Conservation (phyloP, 2,329 filamentous ascomycete genomes). For the Phialemonium atrogriseum region DNA sequence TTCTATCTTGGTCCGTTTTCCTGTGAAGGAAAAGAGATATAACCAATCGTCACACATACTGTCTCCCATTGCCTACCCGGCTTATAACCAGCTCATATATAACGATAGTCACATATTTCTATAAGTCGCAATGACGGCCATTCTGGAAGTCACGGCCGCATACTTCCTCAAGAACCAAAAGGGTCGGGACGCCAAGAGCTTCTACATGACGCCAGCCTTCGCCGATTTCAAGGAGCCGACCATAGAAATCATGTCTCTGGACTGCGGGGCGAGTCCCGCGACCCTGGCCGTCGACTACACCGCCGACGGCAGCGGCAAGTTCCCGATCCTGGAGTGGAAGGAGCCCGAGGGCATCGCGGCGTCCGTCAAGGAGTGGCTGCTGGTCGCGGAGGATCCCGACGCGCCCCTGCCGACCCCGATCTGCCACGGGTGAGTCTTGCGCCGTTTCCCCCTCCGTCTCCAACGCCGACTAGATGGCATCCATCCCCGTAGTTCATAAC, state of each 20-base stretch:
- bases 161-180: slow-evolving; percentile 30
- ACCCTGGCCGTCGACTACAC: slow-evolving; percentile 28
- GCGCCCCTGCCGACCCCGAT: slow-evolving; percentile 33
- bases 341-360: slow-evolving; percentile 16
- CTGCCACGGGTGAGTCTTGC: slow-evolving; percentile 34
- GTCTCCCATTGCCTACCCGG: no score
- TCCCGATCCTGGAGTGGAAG: slow-evolving; percentile 33
- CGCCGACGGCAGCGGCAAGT: slow-evolving; percentile 25
- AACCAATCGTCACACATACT: no score
- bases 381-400: slow-evolving; percentile 39
- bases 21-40: no score
- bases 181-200: slow-evolving; percentile 28
- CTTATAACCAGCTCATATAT: no score
- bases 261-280: slow-evolving; percentile 28
- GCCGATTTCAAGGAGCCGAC: slow-evolving; percentile 22
- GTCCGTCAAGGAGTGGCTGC: slow-evolving; percentile 33
- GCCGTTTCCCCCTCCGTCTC: no score
- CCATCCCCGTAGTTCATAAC: no score
- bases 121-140: slow-evolving; percentile 2
- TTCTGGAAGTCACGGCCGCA: slow-evolving; percentile 24
- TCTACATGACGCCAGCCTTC: slow-evolving; percentile 27
- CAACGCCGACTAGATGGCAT: no score
- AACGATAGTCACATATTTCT: no score
- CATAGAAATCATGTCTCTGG: slow-evolving; percentile 29
- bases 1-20: no score